Percentiles rank a stretch among this genome's conserved stretches.
Conservation (phyloP, 192 early-diverging fungal species). For the Phycomyces nitens region DNA sequence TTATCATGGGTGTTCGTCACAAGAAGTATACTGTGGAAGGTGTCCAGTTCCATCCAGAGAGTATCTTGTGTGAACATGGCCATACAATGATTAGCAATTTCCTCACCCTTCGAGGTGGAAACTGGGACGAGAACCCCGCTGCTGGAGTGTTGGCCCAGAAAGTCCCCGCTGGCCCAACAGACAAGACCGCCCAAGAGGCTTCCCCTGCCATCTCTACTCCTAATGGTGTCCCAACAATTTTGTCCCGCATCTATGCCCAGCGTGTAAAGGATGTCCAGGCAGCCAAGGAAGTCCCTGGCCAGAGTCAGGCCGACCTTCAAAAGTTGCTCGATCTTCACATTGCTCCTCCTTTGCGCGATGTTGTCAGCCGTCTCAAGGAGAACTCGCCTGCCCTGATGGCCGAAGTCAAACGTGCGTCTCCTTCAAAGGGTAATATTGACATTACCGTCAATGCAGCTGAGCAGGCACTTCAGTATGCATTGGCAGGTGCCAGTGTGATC, state of each 20-base stretch:
- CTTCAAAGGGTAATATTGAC: constrained; percentile 91
- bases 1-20: constrained; percentile 97
- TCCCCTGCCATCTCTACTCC: constrained; percentile 20
- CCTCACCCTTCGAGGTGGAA: constrained; percentile 79
- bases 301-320: constrained; percentile 62
- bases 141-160: constrained; percentile 35
- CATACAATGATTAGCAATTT: constrained; percentile 89
- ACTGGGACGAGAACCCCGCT: constrained; percentile 71
- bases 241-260: constrained; percentile 79
- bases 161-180: not conserved
- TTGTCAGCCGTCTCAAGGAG: constrained; percentile 65
- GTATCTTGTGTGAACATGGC: constrained; percentile 92
- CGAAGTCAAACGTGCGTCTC: constrained; percentile 98
- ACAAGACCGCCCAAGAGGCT: constrained; percentile 46
- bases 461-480: constrained; percentile 83
- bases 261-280: constrained; percentile 74
- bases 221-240: constrained; percentile 58
- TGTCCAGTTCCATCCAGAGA: constrained; percentile 98
- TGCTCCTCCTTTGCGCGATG: constrained; percentile 77
- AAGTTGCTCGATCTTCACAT: constrained; percentile 64
- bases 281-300: constrained; percentile 71
- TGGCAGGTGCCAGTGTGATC: constrained; percentile 87
- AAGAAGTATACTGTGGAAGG: constrained; percentile 86
- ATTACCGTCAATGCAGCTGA: constrained; percentile 78
- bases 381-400: constrained; percentile 77